Base-by-base conservation (phyloP, 768 basidiomycete species). In the Phlegmacium glaucopus region DNA sequence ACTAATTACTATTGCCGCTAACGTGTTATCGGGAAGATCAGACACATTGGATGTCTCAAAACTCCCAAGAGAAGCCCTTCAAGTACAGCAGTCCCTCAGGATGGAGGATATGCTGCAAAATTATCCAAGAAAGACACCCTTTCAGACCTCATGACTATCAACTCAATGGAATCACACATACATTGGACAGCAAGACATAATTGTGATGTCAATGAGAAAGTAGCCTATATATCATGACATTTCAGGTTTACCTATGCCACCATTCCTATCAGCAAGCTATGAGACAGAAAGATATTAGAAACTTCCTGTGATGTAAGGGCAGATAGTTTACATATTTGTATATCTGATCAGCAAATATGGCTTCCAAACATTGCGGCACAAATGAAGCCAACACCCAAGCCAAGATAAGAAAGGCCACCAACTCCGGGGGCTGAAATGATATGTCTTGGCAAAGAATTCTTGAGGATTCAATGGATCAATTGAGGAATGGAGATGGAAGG, bases 161-260 rank as follows among this genome's bases (percentile, higher is more conserved):
- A n/a, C n/a, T n/a, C n/a, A n/a, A n/a, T n/a, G n/a, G n/a, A n/a
- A n/a, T n/a, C n/a, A n/a, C n/a, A n/a, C n/a, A n/a, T n/a, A n/a
- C n/a, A n/a, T n/a, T n/a, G n/a, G n/a, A n/a, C n/a, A n/a, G n/a
- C n/a, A n/a, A n/a, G n/a, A n/a, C n/a, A n/a, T n/a, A n/a, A n/a
- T n/a, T n/a, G n/a, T n/a, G n/a, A n/a, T n/a, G n/a, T n/a, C n/a
- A n/a, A n/a, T n/a, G n/a, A n/a, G n/a, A n/a, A n/a, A n/a, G n/a
- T n/a, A n/a, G n/a, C n/a, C n/a, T n/a, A n/a, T n/a, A n/a, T n/a
- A n/a, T n/a, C n/a, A n/a, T n/a, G n/a, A n/a, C 79, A 81, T 85
- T 61, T 90, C 87, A 0, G 88, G 87, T 50, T 77, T 83, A 4
- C 81, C 82, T 27, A 76, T 71, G 1, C 86, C 87, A 13, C 75